Conservation (phyloP, 2,329 filamentous ascomycete genomes). For the Grosmannia penicillata region DNA sequence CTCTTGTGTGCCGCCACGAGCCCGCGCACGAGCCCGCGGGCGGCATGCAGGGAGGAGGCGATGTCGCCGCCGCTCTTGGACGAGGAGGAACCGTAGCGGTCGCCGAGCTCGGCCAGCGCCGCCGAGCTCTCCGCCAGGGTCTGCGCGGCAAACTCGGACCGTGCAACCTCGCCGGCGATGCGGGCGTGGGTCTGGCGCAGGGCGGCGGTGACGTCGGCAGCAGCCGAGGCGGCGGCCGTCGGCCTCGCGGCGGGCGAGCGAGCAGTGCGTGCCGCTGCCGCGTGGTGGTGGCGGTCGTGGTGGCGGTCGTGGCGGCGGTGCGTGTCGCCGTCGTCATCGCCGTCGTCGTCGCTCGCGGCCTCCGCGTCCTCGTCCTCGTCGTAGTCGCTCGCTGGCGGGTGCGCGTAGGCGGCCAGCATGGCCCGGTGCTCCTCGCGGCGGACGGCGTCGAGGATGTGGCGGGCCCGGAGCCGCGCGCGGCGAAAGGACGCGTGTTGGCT, state of each 20-base stretch:
- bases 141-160: slow-evolving; percentile 80
- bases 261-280: slow-evolving; percentile 15
- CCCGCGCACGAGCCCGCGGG: slow-evolving; percentile 60
- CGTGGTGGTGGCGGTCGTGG: slow-evolving; percentile 14
- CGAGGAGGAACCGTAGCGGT: slow-evolving; percentile 58
- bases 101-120: slow-evolving; percentile 65
- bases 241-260: slow-evolving; percentile 17
- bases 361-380: slow-evolving; percentile 13
- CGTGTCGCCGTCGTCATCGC: slow-evolving; percentile 2
- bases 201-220: slow-evolving; percentile 69
- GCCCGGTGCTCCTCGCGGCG: slow-evolving; percentile 64
- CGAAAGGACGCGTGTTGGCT: slow-evolving; percentile 56
- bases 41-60: slow-evolving; percentile 61
- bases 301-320: background rate
- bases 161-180: slow-evolving; percentile 70
- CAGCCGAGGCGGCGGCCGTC: slow-evolving; percentile 54
- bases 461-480: slow-evolving; percentile 67
- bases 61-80: slow-evolving; percentile 63
- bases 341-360: slow-evolving; percentile 14
- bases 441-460: slow-evolving; percentile 56
- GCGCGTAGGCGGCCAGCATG: slow-evolving; percentile 48
- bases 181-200: slow-evolving; percentile 75
- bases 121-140: slow-evolving; percentile 73
- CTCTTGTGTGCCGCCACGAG: slow-evolving; percentile 82
- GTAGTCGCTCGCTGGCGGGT: slow-evolving; percentile 15